phyloP scores from a whole-genome alignment of 441 rosid genomes.

The Sinapis alba region DNA sequence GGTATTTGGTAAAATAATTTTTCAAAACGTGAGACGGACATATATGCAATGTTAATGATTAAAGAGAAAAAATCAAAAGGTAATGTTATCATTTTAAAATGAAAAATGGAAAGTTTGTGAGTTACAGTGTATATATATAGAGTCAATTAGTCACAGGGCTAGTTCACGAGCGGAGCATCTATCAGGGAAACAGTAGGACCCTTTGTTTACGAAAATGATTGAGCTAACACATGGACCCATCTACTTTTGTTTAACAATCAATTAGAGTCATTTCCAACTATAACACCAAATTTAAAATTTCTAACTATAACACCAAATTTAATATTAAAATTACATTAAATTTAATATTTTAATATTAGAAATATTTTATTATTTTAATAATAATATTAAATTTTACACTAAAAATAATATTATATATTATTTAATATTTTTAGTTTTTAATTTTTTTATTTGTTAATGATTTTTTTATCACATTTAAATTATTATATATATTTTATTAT shows the following conservation, averaged over 20 bases:
- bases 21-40: not conserved
- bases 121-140: conserved; percentile 7
- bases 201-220: conserved; percentile 42
- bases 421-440: too few species aligned
- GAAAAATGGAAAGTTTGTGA: not conserved
- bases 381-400: too few species aligned
- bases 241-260: conserved; percentile 26
- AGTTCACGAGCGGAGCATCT: conserved; percentile 48
- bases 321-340: too few species aligned
- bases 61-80: not conserved
- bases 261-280: too few species aligned
- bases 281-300: too few species aligned
- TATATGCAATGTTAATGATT: not conserved
- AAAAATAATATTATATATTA: too few species aligned
- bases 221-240: conserved; percentile 33
- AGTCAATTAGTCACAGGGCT: conserved; percentile 21
- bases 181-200: conserved; percentile 28
- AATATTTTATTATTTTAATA: too few species aligned
- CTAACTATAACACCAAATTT: too few species aligned
- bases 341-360: too few species aligned
- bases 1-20: not conserved
- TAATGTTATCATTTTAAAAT: not conserved
- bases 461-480: too few species aligned
- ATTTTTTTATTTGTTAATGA: too few species aligned
- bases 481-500: too few species aligned